Conservation (phyloP, 2,329 filamentous ascomycete species). For the Pseudocercospora cruenta region DNA sequence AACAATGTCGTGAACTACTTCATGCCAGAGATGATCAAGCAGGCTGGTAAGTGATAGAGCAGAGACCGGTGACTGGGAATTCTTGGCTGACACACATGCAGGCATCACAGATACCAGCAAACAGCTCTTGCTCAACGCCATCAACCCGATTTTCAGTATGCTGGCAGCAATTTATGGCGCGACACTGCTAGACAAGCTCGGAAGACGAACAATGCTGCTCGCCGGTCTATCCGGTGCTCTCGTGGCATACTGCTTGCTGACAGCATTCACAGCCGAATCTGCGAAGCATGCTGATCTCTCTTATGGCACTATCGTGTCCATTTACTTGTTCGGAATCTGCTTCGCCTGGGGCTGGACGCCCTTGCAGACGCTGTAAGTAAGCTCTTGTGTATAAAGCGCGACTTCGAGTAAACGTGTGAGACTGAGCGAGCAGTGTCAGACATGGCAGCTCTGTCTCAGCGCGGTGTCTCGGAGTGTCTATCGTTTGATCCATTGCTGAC, state of each 20-base stretch:
- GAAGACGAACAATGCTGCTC: conserved; percentile 42
- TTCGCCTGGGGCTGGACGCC: conserved; percentile 48
- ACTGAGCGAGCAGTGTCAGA: too few species aligned
- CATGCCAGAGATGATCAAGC: conserved; percentile 42
- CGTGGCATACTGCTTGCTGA: conserved; percentile 41
- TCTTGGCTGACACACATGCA: neutral
- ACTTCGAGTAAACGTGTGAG: too few species aligned
- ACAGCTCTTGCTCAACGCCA: conserved; percentile 47
- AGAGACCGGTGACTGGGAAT: too few species aligned
- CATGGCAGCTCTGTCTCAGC: too few species aligned
- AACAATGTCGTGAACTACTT: conserved; percentile 44
- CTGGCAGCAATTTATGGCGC: conserved; percentile 45
- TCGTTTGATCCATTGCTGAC: too few species aligned
- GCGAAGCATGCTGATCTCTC: conserved; percentile 30
- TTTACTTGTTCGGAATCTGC: conserved; percentile 47
- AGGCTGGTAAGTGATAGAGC: conserved; percentile 34
- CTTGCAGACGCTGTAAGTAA: conserved; percentile 35
- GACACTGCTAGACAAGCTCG: conserved; percentile 31
- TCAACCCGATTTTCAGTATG: conserved; percentile 45
- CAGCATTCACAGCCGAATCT: conserved; percentile 39
- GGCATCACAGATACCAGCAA: conserved; percentile 43
- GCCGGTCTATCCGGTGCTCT: conserved; percentile 42
- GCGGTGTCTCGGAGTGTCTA: too few species aligned
- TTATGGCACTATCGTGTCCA: conserved; percentile 45
- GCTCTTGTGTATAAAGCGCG: too few species aligned